Conservation (phyloP, 352 stramenopile species). For the Pythium sp. region DNA sequence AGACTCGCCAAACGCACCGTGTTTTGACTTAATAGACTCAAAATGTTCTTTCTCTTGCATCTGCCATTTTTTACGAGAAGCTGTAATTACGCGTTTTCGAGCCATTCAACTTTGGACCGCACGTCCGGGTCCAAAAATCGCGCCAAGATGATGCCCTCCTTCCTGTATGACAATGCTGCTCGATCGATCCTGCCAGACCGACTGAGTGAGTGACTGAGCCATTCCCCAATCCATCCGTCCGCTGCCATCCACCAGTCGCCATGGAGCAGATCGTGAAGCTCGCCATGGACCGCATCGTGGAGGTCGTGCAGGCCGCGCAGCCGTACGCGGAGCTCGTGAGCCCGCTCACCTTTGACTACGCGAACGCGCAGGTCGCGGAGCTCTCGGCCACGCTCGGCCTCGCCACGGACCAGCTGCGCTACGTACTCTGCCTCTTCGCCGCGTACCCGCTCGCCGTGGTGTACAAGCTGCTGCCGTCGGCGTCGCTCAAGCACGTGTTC, state of each 20-base stretch:
- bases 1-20: too few species aligned
- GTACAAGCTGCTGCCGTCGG: conserved; percentile 82
- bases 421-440: conserved; percentile 90
- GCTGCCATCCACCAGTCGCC: background rate
- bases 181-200: background rate
- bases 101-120: background rate
- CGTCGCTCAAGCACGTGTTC: conserved; percentile 90
- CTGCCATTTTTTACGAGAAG: background rate
- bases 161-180: background rate
- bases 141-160: background rate
- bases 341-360: conserved; percentile 47
- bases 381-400: conserved; percentile 44
- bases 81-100: background rate
- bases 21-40: too few species aligned
- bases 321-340: conserved; percentile 53
- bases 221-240: conserved; percentile 10
- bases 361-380: conserved; percentile 43
- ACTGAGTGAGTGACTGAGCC: background rate
- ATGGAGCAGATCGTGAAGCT: conserved; percentile 23
- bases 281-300: conserved; percentile 40
- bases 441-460: conserved; percentile 92
- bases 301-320: conserved; percentile 35
- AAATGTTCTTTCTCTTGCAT: too few species aligned
- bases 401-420: conserved; percentile 66
- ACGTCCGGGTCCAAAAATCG: background rate